phyloP scores from a whole-genome alignment of 306 rosid genomes.

The Abrus precatorius region DNA sequence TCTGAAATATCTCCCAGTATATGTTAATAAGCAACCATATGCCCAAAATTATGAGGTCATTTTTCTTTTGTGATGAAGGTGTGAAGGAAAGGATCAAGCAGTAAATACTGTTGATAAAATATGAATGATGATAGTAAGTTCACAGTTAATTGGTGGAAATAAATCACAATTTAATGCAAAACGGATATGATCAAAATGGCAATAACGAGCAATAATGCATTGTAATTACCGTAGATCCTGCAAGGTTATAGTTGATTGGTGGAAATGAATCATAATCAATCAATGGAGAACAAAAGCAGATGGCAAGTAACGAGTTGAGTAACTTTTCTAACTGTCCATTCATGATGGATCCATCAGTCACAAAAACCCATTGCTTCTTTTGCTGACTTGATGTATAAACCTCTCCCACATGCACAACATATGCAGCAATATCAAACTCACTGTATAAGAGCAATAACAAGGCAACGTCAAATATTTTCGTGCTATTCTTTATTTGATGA shows the following conservation, averaged over 20 bases:
- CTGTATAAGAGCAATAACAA: conserved; percentile 51
- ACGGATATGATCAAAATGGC: neutral
- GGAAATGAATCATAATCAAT: conserved; percentile 62
- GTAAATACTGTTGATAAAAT: neutral
- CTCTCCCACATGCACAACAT: conserved; percentile 81
- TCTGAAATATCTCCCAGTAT: neutral
- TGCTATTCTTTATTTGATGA: conserved; percentile 10
- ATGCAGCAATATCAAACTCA: conserved; percentile 83
- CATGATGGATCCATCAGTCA: conserved; percentile 77
- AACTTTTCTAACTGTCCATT: conserved; percentile 57
- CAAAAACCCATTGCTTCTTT: conserved; percentile 90
- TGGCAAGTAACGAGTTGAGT: conserved; percentile 74
- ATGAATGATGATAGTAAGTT: neutral
- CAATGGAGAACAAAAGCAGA: conserved; percentile 74
- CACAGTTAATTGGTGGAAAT: conserved; percentile 31
- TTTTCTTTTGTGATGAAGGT: neutral
- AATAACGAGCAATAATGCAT: conserved; percentile 18
- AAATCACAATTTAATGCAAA: conserved; percentile 26
- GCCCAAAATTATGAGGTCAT: conserved; percentile 2
- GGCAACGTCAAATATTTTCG: conserved; percentile 43
- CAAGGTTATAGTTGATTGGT: conserved; percentile 72
- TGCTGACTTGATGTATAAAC: conserved; percentile 63
- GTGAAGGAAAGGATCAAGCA: conserved; percentile 4
- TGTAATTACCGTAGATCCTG: conserved; percentile 73
- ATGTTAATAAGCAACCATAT: neutral